These are phyloP conservation scores for Sugiyamaella boreocaroliniensis DNA, from an alignment of 805 yeast genomes.

Conservation along the genomic window DNA sequence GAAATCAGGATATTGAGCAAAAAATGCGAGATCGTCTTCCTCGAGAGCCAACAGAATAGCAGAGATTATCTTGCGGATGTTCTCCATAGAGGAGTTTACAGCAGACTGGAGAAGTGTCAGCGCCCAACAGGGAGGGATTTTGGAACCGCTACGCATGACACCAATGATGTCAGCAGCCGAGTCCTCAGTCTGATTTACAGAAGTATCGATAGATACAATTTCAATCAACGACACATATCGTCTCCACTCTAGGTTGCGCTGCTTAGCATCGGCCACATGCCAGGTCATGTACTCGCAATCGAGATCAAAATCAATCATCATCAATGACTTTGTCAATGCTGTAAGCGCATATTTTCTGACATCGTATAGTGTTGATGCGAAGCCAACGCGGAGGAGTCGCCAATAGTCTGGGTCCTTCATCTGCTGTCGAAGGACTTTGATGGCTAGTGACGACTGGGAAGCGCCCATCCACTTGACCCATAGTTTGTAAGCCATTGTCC, in stretches of 20 bases:
- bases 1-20: conserved; percentile 39
- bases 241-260: conserved; percentile 47
- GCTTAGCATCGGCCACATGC: conserved; percentile 30
- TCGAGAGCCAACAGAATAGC: conserved; percentile 50
- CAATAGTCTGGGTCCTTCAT: conserved; percentile 40
- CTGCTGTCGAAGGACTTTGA: conserved; percentile 10
- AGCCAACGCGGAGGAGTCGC: conserved; percentile 49
- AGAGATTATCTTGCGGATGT: conserved; percentile 60
- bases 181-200: conserved; percentile 78
- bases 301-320: conserved; percentile 28
- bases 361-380: conserved; percentile 54
- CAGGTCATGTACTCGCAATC: conserved; percentile 40
- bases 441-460: not conserved
- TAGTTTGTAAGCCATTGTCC: conserved; percentile 13
- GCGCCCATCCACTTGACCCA: conserved; percentile 19
- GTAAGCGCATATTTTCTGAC: conserved; percentile 63
- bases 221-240: conserved; percentile 70
- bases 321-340: conserved; percentile 55
- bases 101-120: conserved; percentile 70
- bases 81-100: conserved; percentile 66
- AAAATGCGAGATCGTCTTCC: conserved; percentile 38
- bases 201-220: conserved; percentile 75
- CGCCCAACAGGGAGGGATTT: conserved; percentile 65
- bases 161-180: conserved; percentile 57
- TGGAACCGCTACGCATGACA: conserved; percentile 42